Base-by-base conservation (phyloP, 306 rosid genomes). In the Dryas octopetala region DNA sequence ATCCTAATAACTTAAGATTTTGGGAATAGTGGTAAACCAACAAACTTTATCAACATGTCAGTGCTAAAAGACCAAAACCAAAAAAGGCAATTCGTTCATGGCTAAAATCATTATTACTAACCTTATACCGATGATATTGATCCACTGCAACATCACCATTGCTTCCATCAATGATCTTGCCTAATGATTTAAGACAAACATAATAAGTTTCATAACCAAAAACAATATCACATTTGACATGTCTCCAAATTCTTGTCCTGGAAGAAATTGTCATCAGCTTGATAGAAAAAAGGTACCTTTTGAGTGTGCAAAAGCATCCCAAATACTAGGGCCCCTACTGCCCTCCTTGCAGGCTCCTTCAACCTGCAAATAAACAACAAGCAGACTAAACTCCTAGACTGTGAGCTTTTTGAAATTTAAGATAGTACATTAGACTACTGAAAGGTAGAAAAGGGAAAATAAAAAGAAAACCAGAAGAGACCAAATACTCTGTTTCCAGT, bases 131-230 rank as follows among this genome's bases (percentile, higher is more conserved):
- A 79, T 94, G 95, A 84, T 90, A 94, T 74, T 94, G 98, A 79
- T 91, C 96, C 76, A 91, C 96, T 60, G 98, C 96, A 62, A 83
- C 88, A 75, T 94, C 96, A 5, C 96, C 97, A 75, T 87, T 94
- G 87, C 98, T 79, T 74, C 77, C 80, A 75, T 94, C 97, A 63
- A 87, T 8, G 66, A 91, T 83, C 66, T 88, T 91, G 28, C 96
- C 97, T 94, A 66, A 17, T 51, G 76, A 79, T 77, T 75, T 75
- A 83, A 86, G 59, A 48, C 15, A 55, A 4, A 68, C 55, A 67
- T 16, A 51, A 61, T 78, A 67, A 60, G 45, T 58, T 54, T 48
- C 65, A 43, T 66, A 79, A 77, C 64, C 68, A 55, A 44, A 43
- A 48, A 43, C 59, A 70, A 64, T 26, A 68, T 55, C 54, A 54